Evolutionary conservation across 441 rosid species (phyloP).

Genomic region (Jatropha multifida): DNA sequence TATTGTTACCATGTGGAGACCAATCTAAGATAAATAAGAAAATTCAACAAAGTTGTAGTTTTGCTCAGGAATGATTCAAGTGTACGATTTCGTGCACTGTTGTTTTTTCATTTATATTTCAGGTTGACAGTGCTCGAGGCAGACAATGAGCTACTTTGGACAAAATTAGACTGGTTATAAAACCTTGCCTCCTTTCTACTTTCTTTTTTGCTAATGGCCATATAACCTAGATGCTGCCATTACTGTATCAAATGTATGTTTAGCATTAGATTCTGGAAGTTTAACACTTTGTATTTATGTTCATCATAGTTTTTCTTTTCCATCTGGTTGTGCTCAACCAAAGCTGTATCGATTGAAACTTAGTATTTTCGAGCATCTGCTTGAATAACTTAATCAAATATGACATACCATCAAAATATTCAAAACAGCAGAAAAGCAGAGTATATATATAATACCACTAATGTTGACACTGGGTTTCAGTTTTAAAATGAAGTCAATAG

Average conservation of each 20-base stretch:
- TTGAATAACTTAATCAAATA: no score
- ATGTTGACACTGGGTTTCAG: no score
- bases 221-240: neutral
- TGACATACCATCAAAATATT: neutral
- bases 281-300: neutral
- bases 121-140: neutral
- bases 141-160: neutral
- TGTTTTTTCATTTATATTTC: neutral
- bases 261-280: neutral
- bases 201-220: neutral
- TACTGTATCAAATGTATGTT: neutral
- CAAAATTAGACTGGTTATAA: no score
- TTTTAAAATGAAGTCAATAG: neutral
- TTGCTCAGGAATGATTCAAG: neutral
- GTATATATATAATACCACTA: neutral
- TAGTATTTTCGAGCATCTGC: neutral
- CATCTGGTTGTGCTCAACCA: neutral
- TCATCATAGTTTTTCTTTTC: neutral
- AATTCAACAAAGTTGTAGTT: constrained; percentile 20
- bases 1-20: constrained; percentile 43
- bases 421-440: neutral
- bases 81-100: constrained; percentile 11
- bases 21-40: constrained; percentile 36
- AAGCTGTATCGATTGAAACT: no score
- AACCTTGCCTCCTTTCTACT: neutral